Evolutionary conservation across 768 basidiomycete species (phyloP).

Genomic region (Clathrus columnatus): DNA sequence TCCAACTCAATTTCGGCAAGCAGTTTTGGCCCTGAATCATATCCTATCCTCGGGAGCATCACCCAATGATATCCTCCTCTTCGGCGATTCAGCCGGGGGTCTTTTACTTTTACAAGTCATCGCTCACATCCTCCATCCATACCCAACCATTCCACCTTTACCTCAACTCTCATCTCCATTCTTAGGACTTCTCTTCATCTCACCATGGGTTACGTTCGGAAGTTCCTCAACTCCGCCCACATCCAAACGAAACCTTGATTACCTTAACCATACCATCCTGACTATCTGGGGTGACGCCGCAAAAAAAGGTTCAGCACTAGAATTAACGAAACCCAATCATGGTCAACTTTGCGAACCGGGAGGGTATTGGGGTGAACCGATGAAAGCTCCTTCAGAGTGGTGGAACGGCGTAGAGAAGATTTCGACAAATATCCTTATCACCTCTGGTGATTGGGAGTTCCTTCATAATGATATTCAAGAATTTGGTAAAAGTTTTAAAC

Average conservation of each 20-base stretch:
- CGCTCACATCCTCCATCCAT: slow-evolving; percentile 14
- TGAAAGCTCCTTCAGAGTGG: slow-evolving; percentile 1
- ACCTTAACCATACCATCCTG: neutral
- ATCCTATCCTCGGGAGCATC: slow-evolving; percentile 11
- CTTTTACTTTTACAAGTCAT: slow-evolving; percentile 14
- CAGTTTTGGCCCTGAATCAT: slow-evolving; percentile 10
- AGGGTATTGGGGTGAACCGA: slow-evolving; percentile 2
- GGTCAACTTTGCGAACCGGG: too few species aligned
- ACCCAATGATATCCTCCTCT: slow-evolving; percentile 13
- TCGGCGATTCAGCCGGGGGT: slow-evolving; percentile 16
- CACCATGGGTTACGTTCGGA: slow-evolving; percentile 8
- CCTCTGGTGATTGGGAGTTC: neutral
- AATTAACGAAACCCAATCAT: neutral
- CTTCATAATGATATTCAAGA: neutral
- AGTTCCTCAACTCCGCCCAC: too few species aligned
- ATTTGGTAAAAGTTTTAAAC: neutral
- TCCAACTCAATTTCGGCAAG: slow-evolving; percentile 14
- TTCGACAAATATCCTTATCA: neutral
- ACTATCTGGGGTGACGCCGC: neutral
- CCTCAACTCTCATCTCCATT: neutral
- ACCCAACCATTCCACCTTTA: neutral
- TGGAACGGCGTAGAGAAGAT: neutral
- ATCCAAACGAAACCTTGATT: neutral
- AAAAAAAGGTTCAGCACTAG: neutral
- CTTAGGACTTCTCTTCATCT: slow-evolving; percentile 7